Conservation (phyloP, 306 rosid species). For the Vigna mungo region DNA sequence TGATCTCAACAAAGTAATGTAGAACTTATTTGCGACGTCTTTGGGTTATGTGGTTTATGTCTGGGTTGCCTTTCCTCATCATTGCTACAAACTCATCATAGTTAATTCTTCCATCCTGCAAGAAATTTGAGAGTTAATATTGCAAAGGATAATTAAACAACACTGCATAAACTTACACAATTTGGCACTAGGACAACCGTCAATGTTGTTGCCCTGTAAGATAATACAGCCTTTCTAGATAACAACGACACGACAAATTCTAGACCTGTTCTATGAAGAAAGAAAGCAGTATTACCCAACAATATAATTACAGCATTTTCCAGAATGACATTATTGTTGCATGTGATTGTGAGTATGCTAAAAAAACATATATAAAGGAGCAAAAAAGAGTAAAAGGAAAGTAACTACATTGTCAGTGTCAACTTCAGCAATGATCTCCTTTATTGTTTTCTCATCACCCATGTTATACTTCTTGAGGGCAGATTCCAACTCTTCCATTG, state of each 20-base stretch:
- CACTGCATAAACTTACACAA: not conserved
- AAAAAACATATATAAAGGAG: not conserved
- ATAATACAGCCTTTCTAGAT: not conserved
- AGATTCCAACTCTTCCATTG: slow-evolving; percentile 86
- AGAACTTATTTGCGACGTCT: slow-evolving; percentile 68
- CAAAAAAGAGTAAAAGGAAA: slow-evolving; percentile 26
- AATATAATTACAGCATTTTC: slow-evolving; percentile 15
- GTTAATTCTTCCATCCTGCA: slow-evolving; percentile 91
- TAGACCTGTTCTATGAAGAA: not conserved
- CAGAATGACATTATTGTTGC: not conserved
- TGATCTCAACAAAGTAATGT: slow-evolving; percentile 11
- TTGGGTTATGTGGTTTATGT: slow-evolving; percentile 46
- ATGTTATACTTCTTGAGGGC: slow-evolving; percentile 89
- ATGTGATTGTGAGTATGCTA: not conserved
- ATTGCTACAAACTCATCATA: slow-evolving; percentile 91
- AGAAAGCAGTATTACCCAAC: not conserved
- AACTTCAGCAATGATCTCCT: slow-evolving; percentile 96
- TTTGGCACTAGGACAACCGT: slow-evolving; percentile 22
- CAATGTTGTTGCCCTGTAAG: not conserved
- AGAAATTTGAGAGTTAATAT: slow-evolving; percentile 33
- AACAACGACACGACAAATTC: not conserved
- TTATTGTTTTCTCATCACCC: slow-evolving; percentile 91
- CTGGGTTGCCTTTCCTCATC: slow-evolving; percentile 97
- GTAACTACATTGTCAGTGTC: slow-evolving; percentile 80
- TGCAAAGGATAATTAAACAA: slow-evolving; percentile 1